phyloP scores from a whole-genome alignment of 2,329 filamentous ascomycete genomes.

The Clonostachys rhizophaga region DNA sequence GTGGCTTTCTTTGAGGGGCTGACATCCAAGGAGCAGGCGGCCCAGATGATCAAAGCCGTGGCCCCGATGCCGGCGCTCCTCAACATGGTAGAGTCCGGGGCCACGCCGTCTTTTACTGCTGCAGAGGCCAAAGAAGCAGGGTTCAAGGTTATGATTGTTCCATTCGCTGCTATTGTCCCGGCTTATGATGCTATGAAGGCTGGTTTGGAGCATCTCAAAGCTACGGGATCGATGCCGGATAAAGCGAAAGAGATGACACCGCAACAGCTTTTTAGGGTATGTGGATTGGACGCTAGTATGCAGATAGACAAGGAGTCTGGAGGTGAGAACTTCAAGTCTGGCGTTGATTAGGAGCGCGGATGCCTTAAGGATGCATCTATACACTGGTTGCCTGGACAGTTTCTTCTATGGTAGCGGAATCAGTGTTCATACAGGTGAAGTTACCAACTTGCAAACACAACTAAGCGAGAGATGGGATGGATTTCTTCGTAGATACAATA shows the following conservation, averaged over 20 bases:
- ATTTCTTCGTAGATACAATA: no score
- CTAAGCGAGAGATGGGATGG: no score
- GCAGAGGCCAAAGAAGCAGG: constrained; percentile 49
- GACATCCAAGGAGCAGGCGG: constrained; percentile 41
- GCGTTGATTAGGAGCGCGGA: no score
- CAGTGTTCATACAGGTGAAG: no score
- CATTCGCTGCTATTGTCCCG: constrained; percentile 41
- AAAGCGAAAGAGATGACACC: constrained; percentile 35
- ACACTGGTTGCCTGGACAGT: no score
- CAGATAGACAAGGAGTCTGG: constrained; percentile 31
- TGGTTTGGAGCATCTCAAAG: constrained; percentile 28
- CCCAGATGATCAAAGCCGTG: constrained; percentile 36
- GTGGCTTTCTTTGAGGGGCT: constrained; percentile 57
- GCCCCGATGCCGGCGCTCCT: constrained; percentile 45
- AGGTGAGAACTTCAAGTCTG: background rate
- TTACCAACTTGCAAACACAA: no score
- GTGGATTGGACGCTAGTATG: constrained; percentile 42
- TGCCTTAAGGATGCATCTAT: no score
- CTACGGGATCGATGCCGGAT: constrained; percentile 19
- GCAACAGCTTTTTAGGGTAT: constrained; percentile 41
- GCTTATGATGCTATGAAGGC: constrained; percentile 35
- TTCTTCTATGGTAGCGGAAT: no score
- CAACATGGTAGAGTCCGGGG: constrained; percentile 53
- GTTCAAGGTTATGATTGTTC: constrained; percentile 55
- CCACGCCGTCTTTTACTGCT: constrained; percentile 46